A percentile compares a stretch with the other conserved stretches of the same genome.
Conservation (phyloP, 768 basidiomycete species). For the Asterophora parasitica region DNA sequence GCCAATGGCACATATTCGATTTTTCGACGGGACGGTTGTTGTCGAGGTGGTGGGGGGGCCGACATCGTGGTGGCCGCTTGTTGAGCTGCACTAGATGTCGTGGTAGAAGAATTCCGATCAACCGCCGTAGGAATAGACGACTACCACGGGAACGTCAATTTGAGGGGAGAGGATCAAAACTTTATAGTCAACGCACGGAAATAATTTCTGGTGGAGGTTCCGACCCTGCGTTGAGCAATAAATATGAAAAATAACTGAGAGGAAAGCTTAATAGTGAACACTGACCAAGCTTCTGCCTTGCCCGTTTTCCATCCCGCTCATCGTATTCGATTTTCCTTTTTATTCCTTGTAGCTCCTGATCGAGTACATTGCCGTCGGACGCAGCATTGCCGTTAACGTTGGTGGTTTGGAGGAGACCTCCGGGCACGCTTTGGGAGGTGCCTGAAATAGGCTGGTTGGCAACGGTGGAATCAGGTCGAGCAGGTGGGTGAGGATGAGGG, state of each 20-base stretch:
- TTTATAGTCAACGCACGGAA: constrained; percentile 32
- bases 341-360: constrained; percentile 57
- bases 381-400: constrained; percentile 7
- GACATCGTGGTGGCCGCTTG: constrained; percentile 26
- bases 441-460: constrained; percentile 21
- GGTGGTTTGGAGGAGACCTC: constrained; percentile 10
- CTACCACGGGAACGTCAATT: constrained; percentile 16
- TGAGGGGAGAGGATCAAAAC: constrained; percentile 7
- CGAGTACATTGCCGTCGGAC: constrained; percentile 39
- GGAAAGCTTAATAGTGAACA: constrained; percentile 14
- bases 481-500: constrained; percentile 24
- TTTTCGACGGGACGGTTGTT: constrained; percentile 64
- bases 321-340: constrained; percentile 72
- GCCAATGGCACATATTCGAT: constrained; percentile 85
- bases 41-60: constrained; percentile 33
- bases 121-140: constrained; percentile 26
- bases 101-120: constrained; percentile 22
- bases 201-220: constrained; percentile 42
- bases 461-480: constrained; percentile 26
- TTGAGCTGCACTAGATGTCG: constrained; percentile 20
- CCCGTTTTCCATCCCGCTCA: constrained; percentile 65
- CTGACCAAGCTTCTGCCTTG: constrained; percentile 68
- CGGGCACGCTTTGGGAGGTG: constrained; percentile 15
- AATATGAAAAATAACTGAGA: background rate
- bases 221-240: constrained; percentile 20